These are phyloP conservation scores for Brassica juncea DNA, from an alignment of 345 rosid species.

Conservation along the genomic window DNA sequence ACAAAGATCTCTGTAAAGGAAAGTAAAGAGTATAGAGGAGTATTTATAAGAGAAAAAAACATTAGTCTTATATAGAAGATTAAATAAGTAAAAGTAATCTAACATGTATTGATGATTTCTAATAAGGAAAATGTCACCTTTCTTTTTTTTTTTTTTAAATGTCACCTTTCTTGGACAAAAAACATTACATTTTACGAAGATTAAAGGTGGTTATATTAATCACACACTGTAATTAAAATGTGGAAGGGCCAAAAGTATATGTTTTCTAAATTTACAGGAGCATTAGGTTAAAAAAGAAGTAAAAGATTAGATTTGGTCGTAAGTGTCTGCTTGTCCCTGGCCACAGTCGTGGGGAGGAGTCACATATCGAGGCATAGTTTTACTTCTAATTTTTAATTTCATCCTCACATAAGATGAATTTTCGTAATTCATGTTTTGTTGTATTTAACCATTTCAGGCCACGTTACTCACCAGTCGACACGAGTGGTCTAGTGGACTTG, in stretches of 20 bases:
- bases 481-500: slow-evolving; percentile 32
- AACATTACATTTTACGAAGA: background rate
- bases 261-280: background rate
- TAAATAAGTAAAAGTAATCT: background rate
- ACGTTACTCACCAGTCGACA: slow-evolving; percentile 21
- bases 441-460: slow-evolving; percentile 5
- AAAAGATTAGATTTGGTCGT: slow-evolving; percentile 24
- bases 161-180: no score
- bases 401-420: background rate
- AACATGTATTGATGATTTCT: background rate
- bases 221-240: background rate
- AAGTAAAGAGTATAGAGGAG: background rate
- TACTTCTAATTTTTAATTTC: background rate
- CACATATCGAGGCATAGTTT: background rate
- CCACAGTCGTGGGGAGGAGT: slow-evolving; percentile 35
- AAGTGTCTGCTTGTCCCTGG: slow-evolving; percentile 35
- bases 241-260: background rate
- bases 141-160: no score
- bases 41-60: background rate
- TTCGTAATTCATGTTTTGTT: background rate
- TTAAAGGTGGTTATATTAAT: background rate
- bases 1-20: background rate
- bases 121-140: no score
- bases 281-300: background rate
- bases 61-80: background rate